A percentile compares a stretch with the other conserved stretches of the same genome.
phyloP scores from a whole-genome alignment of 495 filamentous ascomycete genomes.

The Aspergillus panamensis region DNA sequence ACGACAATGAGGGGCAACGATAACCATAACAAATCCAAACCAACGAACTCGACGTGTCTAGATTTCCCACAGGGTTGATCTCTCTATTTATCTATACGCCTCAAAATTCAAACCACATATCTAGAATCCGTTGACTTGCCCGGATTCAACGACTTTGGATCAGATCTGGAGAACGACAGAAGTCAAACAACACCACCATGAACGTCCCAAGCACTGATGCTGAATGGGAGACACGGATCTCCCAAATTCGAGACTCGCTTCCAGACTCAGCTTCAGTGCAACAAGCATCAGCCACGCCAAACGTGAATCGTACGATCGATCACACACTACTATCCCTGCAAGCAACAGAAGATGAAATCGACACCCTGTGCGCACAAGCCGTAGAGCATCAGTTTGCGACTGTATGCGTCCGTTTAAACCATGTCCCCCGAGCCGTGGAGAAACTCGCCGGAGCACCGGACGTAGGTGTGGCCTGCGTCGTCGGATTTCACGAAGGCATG shows the following conservation, averaged over 20 bases:
- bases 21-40: too few species aligned
- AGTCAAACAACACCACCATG: not conserved
- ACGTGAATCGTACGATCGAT: constrained; percentile 51
- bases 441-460: constrained; percentile 45
- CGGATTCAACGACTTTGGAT: not conserved
- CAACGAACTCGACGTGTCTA: too few species aligned
- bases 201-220: constrained; percentile 31
- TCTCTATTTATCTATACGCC: too few species aligned
- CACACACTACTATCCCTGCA: constrained; percentile 61
- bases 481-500: constrained; percentile 66
- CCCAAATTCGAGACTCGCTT: constrained; percentile 24
- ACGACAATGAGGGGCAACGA: too few species aligned
- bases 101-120: too few species aligned
- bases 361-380: constrained; percentile 62
- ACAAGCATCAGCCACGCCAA: constrained; percentile 22
- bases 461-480: constrained; percentile 58
- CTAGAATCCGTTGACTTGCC: too few species aligned
- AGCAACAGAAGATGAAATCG: constrained; percentile 52
- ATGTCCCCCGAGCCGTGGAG: constrained; percentile 51
- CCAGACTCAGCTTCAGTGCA: constrained; percentile 27
- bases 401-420: constrained; percentile 55
- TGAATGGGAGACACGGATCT: constrained; percentile 37
- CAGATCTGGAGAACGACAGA: not conserved
- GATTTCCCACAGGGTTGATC: too few species aligned
- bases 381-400: constrained; percentile 54